Evolutionary conservation across 306 rosid genomes (phyloP), one percentile per base, ranked within the genome.

Genomic region (Corylus avellana): DNA sequence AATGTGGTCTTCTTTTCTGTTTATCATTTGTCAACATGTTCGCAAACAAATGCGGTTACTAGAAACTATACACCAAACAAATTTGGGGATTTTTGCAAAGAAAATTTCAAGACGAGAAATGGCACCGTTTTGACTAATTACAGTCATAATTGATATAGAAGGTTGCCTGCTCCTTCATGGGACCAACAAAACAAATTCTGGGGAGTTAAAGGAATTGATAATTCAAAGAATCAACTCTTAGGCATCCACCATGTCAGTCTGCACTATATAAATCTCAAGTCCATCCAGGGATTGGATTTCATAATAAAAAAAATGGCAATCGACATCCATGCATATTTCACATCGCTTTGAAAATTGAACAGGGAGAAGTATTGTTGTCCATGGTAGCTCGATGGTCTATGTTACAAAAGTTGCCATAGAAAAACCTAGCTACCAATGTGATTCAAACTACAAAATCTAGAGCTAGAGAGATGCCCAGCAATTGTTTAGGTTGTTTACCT

Each of bases 401-500:
- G 48, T 83, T 75, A 66, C 76, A 86, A 64, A 75, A 68, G 77
- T 57, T 53, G 76, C 63, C 64, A 81, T 78, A 62, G 25, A 8
- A 56, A 72, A 78, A 77, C 46, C 46, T 42, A 42, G 46, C 46
- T 22, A 82, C 77, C 48, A 61, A 55, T 51, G 61, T 50, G 84
- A 75, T 54, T 76, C 75, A 75, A 69, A 78, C 79, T 80, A 75
- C 87, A 84, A 81, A 88, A 76, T 49, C 46, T 78, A 74, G 71
- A 46, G 25, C 13, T 49, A 71, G 75, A 84, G 70, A 51, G 77
- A 77, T 77, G 83, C 79, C 86, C 86, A 76, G 67, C 67, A 73
- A 71, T 32, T 25, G 53, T 49, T 49, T 55, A 27, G 56, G 59
- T 51, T 63, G 61, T 72, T 88, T 87, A 95, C 85, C 97, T 90